Base-by-base conservation (phyloP, 2,329 filamentous ascomycete genomes). In the Pseudogymnoascus sp. region DNA sequence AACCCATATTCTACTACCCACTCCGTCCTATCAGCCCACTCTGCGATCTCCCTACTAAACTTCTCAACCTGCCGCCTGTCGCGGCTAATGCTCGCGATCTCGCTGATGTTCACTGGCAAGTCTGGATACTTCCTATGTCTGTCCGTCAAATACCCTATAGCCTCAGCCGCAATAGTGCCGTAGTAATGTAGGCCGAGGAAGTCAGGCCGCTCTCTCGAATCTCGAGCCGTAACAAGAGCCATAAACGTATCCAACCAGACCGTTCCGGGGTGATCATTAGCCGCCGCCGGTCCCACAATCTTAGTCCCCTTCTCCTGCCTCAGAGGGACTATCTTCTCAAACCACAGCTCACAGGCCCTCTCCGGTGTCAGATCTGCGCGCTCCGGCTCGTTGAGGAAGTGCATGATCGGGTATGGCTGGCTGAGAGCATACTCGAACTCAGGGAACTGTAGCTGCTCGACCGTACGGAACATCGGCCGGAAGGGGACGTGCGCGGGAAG, bases 351-450 rank as follows among this genome's bases (percentile, higher is more conserved):
- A 5, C 74, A 76, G 7, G 78, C 78, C 61, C 74, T 68, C 63
- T 73, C 67, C 1, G 69, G 68, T 16, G 67, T 72, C 16, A 76
- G 73, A 12, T 72, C 72, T 59, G 70, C 69, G 34, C 76, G 72
- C 64, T 80, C 77, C 5, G 78, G 78, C 68, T 80, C 78, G 66
- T 80, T 80, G 73, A 79, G 76, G 66, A 75, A 80, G 65, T 78
- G 76, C 9, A 79, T 72, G 34, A 78, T 72, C n/a, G 68, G 65
- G 46, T 72, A 66, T 3, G 67, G 65, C 16, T 60, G 56, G 56
- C 56, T 60, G 34, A 60, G 56, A 3, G 69, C 64, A 40, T 68
- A 65, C 11, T 73, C 68, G 36, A 70, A 69, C 63, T 68, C 70
- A 25, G 68, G 62, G 64, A 73, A 67, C 38, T 68, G 67, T 21